Conservation (phyloP, 345 rosid genomes). For the Eucalyptus pauciflora region DNA sequence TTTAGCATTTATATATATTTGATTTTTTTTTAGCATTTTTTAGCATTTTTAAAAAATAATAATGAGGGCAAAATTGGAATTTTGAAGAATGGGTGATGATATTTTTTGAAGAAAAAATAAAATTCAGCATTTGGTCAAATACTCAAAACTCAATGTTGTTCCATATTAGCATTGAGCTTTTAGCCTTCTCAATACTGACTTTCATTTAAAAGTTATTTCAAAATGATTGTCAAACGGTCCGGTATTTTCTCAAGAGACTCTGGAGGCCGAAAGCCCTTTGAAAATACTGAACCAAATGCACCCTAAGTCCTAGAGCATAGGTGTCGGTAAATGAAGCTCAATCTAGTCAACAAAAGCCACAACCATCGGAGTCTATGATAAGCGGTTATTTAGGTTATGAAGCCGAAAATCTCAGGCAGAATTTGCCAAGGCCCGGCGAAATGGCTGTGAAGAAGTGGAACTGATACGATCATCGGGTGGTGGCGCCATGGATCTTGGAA, state of each 20-base stretch:
- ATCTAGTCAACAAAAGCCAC: not conserved
- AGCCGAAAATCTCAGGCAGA: not conserved
- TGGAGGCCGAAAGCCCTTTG: rapidly evolving
- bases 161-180: rapidly evolving
- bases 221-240: rapidly evolving
- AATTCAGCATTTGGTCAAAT: no score
- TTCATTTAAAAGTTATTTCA: no score
- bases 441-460: not conserved
- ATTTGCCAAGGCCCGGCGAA: not conserved
- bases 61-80: no score
- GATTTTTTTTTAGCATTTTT: no score
- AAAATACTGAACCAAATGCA: rapidly evolving
- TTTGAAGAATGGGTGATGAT: no score
- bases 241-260: rapidly evolving
- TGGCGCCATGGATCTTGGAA: not conserved
- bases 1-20: no score
- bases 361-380: not conserved
- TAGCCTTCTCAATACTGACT: no score
- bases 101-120: no score
- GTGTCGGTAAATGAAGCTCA: not conserved
- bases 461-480: not conserved
- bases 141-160: no score
- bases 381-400: not conserved
- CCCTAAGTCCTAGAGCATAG: not conserved
- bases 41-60: no score